Base-by-base conservation (phyloP, 1,139 yeast species). In the Diutina rugosa region DNA sequence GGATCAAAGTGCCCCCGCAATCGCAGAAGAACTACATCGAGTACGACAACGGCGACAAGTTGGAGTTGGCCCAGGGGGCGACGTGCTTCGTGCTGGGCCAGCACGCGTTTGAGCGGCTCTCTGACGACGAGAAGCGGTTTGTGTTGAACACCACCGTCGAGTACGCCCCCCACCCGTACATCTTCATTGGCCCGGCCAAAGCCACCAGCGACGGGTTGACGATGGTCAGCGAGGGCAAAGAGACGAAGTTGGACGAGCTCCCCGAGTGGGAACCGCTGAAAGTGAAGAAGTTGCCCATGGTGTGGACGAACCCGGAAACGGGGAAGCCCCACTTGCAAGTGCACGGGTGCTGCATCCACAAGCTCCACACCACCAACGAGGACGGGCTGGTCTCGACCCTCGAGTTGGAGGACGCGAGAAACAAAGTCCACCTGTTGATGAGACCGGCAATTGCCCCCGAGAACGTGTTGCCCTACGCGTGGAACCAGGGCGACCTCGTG, bases 271-370 rank as follows among this genome's bases (percentile, higher is more conserved):
- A 87, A 65, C 84, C 79, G 58, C 72, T 81, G 55, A 87, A 88
- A 69, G 73, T 89, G 60, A 88, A 88, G 71, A 79, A 72, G 60
- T 77, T 89, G 61, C 96, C 96, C 30, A 75, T 89, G 77, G 95
- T 88, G 10, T 89, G 96, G 96, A 88, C 95, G 10, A 89, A 89
- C 67, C 95, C 96, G n/a, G 85, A 85, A 45, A 88, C 96, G 47
- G 85, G 84, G 54, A 79, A 85, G 62, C 93, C 84, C 58, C 95
- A 87, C 65, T 76, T 89, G 61, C 96, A 89, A 69, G 85, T 87
- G 12, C 96, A 89, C 65, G 95, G 95, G 3, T 87, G 95, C 67
- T 89, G 96, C 69, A 84, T 87, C 60, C 80, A 80, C 72, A 80
- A 78, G 66, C 73, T 89, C 62, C 78, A 80, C 64, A 81, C 87